Conservation (phyloP, 208 protist species). For the Leishmania mexicana region DNA sequence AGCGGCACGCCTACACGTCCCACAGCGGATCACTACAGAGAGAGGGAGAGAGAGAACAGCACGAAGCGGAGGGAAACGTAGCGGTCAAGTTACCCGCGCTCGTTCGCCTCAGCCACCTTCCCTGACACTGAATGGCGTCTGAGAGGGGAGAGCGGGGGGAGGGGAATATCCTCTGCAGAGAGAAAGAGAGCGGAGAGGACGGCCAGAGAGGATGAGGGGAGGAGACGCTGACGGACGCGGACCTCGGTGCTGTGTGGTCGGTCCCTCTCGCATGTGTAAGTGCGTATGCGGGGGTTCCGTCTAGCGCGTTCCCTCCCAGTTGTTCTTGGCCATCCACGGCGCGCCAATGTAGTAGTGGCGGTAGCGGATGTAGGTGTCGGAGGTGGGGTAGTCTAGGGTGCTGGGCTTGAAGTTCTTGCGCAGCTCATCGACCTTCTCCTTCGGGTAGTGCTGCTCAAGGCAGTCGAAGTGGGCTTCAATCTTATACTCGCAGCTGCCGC, state of each 20-base stretch:
- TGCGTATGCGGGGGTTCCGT: not conserved
- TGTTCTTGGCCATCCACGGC: constrained; percentile 74
- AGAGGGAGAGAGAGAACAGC: not conserved
- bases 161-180: not conserved
- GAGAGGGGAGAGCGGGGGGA: not conserved
- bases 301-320: constrained; percentile 77
- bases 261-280: not conserved
- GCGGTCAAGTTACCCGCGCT: not conserved
- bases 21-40: not conserved
- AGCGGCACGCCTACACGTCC: not conserved
- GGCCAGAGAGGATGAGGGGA: not conserved
- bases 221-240: not conserved
- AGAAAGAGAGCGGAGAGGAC: constrained; percentile 1
- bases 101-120: not conserved
- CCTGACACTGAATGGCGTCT: not conserved
- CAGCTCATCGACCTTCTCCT: constrained; percentile 79
- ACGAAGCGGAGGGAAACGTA: not conserved
- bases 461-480: constrained; percentile 93
- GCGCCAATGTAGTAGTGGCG: constrained; percentile 79
- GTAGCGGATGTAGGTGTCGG: constrained; percentile 86
- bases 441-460: constrained; percentile 83
- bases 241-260: not conserved
- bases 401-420: constrained; percentile 86
- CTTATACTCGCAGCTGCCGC: constrained; percentile 90
- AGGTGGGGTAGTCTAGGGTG: constrained; percentile 85